Percentiles rank a stretch among this genome's conserved stretches.
Evolutionary conservation across 75 land plant genomes (phyloP).

Genomic region (Selaginella tamariscina): DNA sequence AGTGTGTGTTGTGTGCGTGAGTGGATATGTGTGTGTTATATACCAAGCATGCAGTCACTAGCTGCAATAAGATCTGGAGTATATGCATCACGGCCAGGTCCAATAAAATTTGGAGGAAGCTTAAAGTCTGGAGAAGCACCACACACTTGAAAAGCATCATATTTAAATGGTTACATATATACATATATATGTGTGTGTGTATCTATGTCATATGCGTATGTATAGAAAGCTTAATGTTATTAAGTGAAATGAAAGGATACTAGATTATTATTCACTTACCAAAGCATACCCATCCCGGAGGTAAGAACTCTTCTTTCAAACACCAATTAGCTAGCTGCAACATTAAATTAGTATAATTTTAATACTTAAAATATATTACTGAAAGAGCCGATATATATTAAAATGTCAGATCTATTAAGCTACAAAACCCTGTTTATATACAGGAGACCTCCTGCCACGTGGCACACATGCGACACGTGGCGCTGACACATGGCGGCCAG

Average conservation of each 20-base stretch:
- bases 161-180: no score
- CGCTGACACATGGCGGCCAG: no score
- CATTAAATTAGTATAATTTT: not conserved
- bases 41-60: slow-evolving; percentile 98
- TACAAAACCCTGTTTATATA: no score
- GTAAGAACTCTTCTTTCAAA: slow-evolving; percentile 65
- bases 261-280: slow-evolving; percentile 30
- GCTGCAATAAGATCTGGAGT: slow-evolving; percentile 96
- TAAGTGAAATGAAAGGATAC: not conserved
- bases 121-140: slow-evolving; percentile 70
- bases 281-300: slow-evolving; percentile 80
- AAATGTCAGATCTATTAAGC: no score
- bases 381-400: no score
- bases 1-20: not conserved
- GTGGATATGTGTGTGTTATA: not conserved
- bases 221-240: not conserved
- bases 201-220: no score
- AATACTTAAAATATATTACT: no score
- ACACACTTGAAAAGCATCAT: no score
- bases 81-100: slow-evolving; percentile 76
- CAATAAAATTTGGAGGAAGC: slow-evolving; percentile 68
- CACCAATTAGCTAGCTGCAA: slow-evolving; percentile 87
- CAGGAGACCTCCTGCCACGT: no score
- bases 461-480: no score
- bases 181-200: no score